Percentiles rank a stretch among this genome's conserved stretches.
Conservation (phyloP, 2,329 filamentous ascomycete species). For the Alternaria arborescens region DNA sequence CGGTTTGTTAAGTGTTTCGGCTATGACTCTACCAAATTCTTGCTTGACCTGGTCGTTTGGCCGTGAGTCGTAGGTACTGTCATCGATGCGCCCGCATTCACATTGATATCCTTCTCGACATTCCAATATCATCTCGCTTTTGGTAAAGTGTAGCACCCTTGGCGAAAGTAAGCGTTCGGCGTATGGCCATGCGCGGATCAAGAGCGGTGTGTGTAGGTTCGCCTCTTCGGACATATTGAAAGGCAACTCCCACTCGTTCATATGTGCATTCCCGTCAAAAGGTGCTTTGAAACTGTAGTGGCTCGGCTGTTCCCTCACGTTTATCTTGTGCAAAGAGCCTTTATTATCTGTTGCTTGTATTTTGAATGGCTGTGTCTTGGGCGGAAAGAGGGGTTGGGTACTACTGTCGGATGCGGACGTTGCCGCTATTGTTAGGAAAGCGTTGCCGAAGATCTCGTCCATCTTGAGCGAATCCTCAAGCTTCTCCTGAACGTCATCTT, state of each 20-base stretch:
- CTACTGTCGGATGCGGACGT: slow-evolving; percentile 43
- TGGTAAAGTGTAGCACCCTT: slow-evolving; percentile 46
- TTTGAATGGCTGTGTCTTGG: slow-evolving; percentile 39
- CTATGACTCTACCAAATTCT: slow-evolving; percentile 39
- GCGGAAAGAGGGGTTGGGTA: slow-evolving; percentile 37
- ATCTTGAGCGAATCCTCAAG: slow-evolving; percentile 38
- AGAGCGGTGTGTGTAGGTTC: slow-evolving; percentile 42
- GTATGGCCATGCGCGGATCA: slow-evolving; percentile 48
- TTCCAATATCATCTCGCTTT: slow-evolving; percentile 48
- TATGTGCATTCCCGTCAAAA: slow-evolving; percentile 44
- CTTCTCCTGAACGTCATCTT: slow-evolving; percentile 42
- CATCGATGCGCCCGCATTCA: slow-evolving; percentile 47
- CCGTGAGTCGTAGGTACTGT: slow-evolving; percentile 41
- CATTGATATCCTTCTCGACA: slow-evolving; percentile 49
- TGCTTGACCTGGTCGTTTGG: slow-evolving; percentile 47
- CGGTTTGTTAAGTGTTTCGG: slow-evolving; percentile 25
- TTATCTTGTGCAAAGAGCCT: slow-evolving; percentile 42
- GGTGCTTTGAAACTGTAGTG: slow-evolving; percentile 50
- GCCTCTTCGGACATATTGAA: slow-evolving; percentile 44
- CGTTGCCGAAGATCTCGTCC: slow-evolving; percentile 43
- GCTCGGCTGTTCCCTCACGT: slow-evolving; percentile 46
- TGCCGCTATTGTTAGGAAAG: slow-evolving; percentile 46
- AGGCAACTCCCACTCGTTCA: slow-evolving; percentile 48
- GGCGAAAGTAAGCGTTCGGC: slow-evolving; percentile 43
- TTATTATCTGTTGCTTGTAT: slow-evolving; percentile 46